These are phyloP conservation scores for Lactarius hengduanensis DNA, from an alignment of 768 basidiomycete species.

Conservation along the genomic window DNA sequence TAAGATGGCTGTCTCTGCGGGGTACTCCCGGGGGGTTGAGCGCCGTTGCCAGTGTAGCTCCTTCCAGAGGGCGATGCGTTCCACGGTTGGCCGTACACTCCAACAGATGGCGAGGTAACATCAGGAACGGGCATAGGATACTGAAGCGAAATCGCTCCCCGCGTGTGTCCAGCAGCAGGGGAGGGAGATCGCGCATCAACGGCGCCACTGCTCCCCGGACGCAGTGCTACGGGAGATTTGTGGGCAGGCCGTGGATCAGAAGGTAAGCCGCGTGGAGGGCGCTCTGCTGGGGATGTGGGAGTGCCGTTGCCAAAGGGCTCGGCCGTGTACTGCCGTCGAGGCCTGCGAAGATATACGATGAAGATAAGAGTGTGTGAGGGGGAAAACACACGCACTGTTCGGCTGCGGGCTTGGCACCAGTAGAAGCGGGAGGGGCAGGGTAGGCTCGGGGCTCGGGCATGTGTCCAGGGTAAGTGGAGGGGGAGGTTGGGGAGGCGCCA, in stretches of 20 bases:
- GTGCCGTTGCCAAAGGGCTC: slow-evolving; percentile 17
- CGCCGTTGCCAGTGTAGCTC: slow-evolving; percentile 14
- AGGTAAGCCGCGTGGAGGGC: slow-evolving; percentile 23
- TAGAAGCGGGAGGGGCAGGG: not conserved
- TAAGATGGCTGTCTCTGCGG: slow-evolving; percentile 27
- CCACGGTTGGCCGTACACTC: slow-evolving; percentile 20
- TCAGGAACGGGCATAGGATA: slow-evolving; percentile 27
- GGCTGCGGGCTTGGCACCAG: slow-evolving; percentile 6
- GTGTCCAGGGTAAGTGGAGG: slow-evolving; percentile 21
- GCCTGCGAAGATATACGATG: slow-evolving; percentile 1
- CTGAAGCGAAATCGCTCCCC: slow-evolving; percentile 15
- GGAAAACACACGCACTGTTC: slow-evolving; percentile 22
- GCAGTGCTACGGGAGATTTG: slow-evolving; percentile 7
- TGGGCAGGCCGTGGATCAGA: slow-evolving; percentile 23
- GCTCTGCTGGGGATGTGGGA: slow-evolving; percentile 9
- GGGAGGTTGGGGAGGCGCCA: slow-evolving; percentile 13
- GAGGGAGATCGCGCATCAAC: slow-evolving; percentile 17
- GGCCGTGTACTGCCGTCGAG: slow-evolving; percentile 16
- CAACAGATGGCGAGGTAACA: not conserved
- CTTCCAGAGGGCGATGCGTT: slow-evolving; percentile 12
- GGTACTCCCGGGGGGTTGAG: slow-evolving; percentile 9
- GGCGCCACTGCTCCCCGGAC: slow-evolving; percentile 17
- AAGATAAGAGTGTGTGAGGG: not conserved
- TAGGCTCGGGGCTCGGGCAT: slow-evolving; percentile 28
- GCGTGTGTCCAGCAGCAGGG: slow-evolving; percentile 20